Base-by-base conservation (phyloP, 1,284 basidiomycete species). In the Ceratobasidium sp. region DNA sequence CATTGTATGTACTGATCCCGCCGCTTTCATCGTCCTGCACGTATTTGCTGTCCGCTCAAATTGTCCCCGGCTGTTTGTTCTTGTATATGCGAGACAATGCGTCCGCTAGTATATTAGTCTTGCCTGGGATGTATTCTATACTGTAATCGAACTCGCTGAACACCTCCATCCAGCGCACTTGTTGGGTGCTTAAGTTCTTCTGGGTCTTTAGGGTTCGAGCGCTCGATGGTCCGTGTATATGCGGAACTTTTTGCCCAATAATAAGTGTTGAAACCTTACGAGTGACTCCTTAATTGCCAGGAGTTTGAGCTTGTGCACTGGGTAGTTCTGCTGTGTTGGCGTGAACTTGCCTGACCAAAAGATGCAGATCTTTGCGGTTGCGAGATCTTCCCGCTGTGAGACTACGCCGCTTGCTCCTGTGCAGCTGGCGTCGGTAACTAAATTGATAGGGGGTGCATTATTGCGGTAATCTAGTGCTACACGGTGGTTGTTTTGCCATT, bases 311-410 rank as follows among this genome's bases (percentile, higher is more conserved):
- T 77, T 74, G 40, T 78, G 76, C 1, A 75, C 73, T 0, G 76
- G 71, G 47, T 78, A 78, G 35, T 77, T 77, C 13, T 72, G 72
- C 50, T 80, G 72, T 0, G 79, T 78, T 0, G 75, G 53, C 38
- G 76, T 79, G 47, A 82, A 71, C 55, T 81, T 81, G 0, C 77
- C 79, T 0, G 78, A 81, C 67, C 75, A 79, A 69, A 81, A 81
- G 0, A 78, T 78, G 4, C 47, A 0, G 60, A 49, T 3, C 25
- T n/a, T 12, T 17, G 5, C 10, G 35, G 38, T 3, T 35, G 17
- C 60, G 31, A 65, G 15, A 34, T 35, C 6, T 38, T 0, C 1
- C 72, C 71, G 69, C 76, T 80, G 0, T 80, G 77, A 55, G 81
- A 79, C 71, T 1, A 81, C 73, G 0, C 78, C 77, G 0, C 82